A percentile compares a stretch with the other conserved stretches of the same genome.
Conservation (phyloP, 2,329 filamentous ascomycete genomes). For the Parafenestella ontariensis region DNA sequence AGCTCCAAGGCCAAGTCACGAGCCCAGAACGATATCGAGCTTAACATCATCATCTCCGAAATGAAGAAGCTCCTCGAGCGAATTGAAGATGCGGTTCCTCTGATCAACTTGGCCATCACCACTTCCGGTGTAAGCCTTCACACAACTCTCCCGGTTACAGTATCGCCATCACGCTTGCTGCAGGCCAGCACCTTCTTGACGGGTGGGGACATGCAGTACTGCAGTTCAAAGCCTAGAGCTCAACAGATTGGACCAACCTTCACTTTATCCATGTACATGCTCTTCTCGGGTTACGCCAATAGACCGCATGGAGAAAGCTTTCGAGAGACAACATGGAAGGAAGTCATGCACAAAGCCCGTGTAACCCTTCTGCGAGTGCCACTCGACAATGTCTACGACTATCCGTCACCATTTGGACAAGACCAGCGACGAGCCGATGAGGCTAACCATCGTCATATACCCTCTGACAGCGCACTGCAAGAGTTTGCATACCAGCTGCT, state of each 20-base stretch:
- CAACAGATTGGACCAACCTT: conserved; percentile 90
- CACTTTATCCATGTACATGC: conserved; percentile 89
- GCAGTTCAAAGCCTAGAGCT: conserved; percentile 65
- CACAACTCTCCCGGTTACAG: conserved; percentile 76
- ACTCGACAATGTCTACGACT: conserved; percentile 61
- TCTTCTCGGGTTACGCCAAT: conserved; percentile 80
- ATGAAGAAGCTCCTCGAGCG: conserved; percentile 76
- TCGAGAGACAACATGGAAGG: conserved; percentile 84
- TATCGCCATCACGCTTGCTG: conserved; percentile 87
- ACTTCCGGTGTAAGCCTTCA: conserved; percentile 90
- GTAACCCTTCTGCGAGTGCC: conserved; percentile 80
- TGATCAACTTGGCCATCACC: conserved; percentile 92
- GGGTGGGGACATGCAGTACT: conserved; percentile 84
- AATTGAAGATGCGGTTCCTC: conserved; percentile 89
- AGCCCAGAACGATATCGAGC: conserved; percentile 67
- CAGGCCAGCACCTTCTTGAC: conserved; percentile 93
- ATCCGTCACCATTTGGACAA: conserved; percentile 34
- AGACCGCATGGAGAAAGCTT: conserved; percentile 63
- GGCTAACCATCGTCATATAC: conserved; percentile 38
- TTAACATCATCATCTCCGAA: conserved; percentile 73
- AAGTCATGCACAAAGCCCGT: conserved; percentile 91
- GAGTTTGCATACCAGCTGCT: conserved; percentile 84
- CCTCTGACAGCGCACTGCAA: conserved; percentile 55
- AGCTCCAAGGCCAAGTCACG: conserved; percentile 58
- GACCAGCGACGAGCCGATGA: conserved; percentile 20